Base-by-base conservation (phyloP, 169 alveolate genomes). In the Plasmodium berghei region DNA sequence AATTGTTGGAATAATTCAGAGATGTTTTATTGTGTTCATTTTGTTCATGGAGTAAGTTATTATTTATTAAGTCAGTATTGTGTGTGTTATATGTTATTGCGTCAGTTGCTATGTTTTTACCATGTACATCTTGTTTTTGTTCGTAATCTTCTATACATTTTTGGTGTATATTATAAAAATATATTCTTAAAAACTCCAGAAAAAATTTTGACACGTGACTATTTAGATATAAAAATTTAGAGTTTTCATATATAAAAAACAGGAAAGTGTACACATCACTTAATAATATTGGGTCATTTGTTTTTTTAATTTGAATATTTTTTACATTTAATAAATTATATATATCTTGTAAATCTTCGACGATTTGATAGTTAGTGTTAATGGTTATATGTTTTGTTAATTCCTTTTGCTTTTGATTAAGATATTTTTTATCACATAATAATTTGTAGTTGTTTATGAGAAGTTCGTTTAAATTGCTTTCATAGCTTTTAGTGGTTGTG, bases 241-340 rank as follows among this genome's bases (percentile, higher is more conserved):
- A 80, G 42, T 80, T 80, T 28, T 80, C 90, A 72, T 80, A 80
- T 54, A 80, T 80, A 69, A 80, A 80, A 67, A 80, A 80, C 48
- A 80, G 18, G 8, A 48, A 80, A 18, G 83, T 80, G 46, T 67
- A 80, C 2, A 80, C 4, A 59, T 80, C 90, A 52, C 90, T 55
- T 24, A 80, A 56, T 18, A 69, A 61, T 48, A 80, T 34, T 59
- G 34, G 71, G 5, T 45, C 59, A n/a, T 24, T 80, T 22, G 54
- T 61, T 58, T 67, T 52, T 66, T 80, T 49, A 80, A 80, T 34
- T 67, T 61, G 52, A 58, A 80, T 55, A 22, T 80, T 80, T 42
- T 67, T 67, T 34, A 80, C 61, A 48, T 66, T 42, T 52, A 80
- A 66, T 80, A 80, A 67, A 67, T 80, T 46, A 63, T 66, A 66